Percentiles rank a stretch among this genome's conserved stretches.
phyloP scores from a whole-genome alignment of 2,329 filamentous ascomycete genomes.

The Pseudogymnoascus sp. region DNA sequence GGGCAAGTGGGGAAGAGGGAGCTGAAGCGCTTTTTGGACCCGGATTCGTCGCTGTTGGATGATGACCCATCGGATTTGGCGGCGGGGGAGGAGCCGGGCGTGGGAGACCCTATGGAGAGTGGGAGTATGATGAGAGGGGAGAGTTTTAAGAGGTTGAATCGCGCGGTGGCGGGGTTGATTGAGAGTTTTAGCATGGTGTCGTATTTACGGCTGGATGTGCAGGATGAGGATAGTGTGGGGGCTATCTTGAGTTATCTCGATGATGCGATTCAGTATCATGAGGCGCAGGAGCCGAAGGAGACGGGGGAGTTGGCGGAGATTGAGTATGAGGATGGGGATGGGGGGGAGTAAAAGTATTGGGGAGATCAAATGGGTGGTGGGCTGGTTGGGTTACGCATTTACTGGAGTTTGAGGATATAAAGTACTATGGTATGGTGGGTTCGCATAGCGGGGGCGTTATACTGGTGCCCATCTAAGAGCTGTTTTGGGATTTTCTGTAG shows the following conservation, averaged over 20 bases:
- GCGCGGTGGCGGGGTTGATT: constrained; percentile 81
- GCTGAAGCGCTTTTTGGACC: constrained; percentile 81
- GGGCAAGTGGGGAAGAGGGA: constrained; percentile 82
- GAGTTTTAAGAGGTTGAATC: constrained; percentile 76
- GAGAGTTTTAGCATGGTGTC: constrained; percentile 98
- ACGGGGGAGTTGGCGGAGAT: constrained; percentile 56
- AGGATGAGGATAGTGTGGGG: constrained; percentile 85
- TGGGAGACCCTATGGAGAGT: constrained; percentile 51
- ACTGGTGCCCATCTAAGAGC: neutral
- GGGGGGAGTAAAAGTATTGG: constrained; percentile 18
- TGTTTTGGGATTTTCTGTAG: neutral
- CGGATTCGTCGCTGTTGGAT: constrained; percentile 74
- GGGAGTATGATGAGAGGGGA: constrained; percentile 70
- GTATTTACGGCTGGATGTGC: constrained; percentile 80
- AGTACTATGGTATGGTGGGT: neutral
- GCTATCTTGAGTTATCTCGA: constrained; percentile 86
- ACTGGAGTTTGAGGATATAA: neutral
- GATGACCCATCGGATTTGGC: constrained; percentile 54
- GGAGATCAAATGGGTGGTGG: neutral
- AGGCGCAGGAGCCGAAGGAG: constrained; percentile 85
- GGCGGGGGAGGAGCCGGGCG: constrained; percentile 38
- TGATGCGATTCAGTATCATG: constrained; percentile 86
- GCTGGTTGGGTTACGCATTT: neutral
- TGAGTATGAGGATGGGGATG: constrained; percentile 39
- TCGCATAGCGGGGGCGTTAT: constrained; percentile 1